Evolutionary conservation across 306 rosid genomes (phyloP), one percentile per base, ranked within the genome.

Genomic region (Fragaria ananassa): DNA sequence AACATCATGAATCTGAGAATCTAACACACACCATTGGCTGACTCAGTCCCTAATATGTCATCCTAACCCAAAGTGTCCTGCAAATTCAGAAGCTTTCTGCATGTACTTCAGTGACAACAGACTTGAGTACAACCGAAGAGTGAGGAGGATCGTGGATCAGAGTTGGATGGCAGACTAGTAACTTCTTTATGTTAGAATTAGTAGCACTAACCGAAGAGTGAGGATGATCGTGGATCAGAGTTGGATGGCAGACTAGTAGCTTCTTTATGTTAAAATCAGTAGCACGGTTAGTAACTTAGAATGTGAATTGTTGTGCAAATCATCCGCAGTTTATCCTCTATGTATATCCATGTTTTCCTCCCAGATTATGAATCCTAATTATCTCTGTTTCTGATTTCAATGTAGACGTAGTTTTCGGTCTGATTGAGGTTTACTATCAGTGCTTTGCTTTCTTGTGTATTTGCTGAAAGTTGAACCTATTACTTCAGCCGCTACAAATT

Each of bases 31-130:
- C 66, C 66, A 27, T 61, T 1, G 2, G 19, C 9, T 29, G 14
- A 61, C 34, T 61, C 66, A 61, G 66, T 61, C 35, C 3, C 18
- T 61, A 12, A 61, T 61, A 27, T 61, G 66, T 29, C 10, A 61
- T 61, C 66, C 66, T n/a, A 61, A 61, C 39, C 66, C 66, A 6
- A 61, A 61, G 10, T 61, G n/a, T 61, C 66, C 66, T 13, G 66
- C 66, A 27, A 61, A 61, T 12, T 6, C 66, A 29, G n/a, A 61
- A 61, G 66, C 66, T 27, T 61, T 61, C 17, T 13, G 39, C 66
- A 31, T 61, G 39, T 61, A 61, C 66, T 61, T 61, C 66, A 61
- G 41, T 6, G 39, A 61, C n/a, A 61, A 61, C n/a, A 61, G 66
- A 13, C 66, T 27, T 5, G n/a, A 29, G 66, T 61, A 61, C 66